Evolutionary conservation across 805 yeast genomes (phyloP), one percentile per base, ranked within the genome.

Genomic region (Allodekkera sacchari): DNA sequence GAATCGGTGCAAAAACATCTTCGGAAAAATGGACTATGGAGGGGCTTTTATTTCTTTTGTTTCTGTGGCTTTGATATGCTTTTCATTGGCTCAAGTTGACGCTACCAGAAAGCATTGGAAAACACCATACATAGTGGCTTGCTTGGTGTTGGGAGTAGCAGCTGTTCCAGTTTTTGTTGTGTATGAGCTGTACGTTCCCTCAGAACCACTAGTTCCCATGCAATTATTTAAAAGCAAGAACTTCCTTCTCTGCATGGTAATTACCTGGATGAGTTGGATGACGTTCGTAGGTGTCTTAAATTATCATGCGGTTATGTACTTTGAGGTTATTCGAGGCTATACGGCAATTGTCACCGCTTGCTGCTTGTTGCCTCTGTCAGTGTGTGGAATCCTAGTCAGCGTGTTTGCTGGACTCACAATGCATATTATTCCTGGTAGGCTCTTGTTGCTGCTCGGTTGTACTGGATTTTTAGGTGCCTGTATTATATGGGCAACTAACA

Each of bases 141-240:
- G 61, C 4, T 31, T 68, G n/a, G 46, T 67, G 13, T 50, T 65
- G 6, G 68, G 71, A 1, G 41, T 57, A 5, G 33, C 44, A 1
- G 33, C 64, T 11, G 38, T 68, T 13, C 44, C 47, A 1, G 45
- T 34, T 0, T 57, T 64, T 28, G 54, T 53, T 3, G 9, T 61
- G 7, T 66, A 59, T 39, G 73, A 69, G 44, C 27, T 41, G 3
- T 57, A 57, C 26, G 34, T 63, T 1, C 64, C 71, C 2, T 26
- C 36, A 26, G 43, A 48, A n/a, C 73, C 74, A n/a, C 43, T 68
- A 13, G 63, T 68, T 65, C 74, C 74, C 8, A 57, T 66, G 59
- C 33, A 37, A 23, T 45, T 68, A 34, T 68, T 68, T 61, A 52
- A 45, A 26, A 57, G 47, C 32, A 49, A 41, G 18, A 59, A 61